Evolutionary conservation across 352 stramenopile genomes (phyloP), one percentile per base, ranked within the genome.

Genomic region (Phytophthora nicotianae): DNA sequence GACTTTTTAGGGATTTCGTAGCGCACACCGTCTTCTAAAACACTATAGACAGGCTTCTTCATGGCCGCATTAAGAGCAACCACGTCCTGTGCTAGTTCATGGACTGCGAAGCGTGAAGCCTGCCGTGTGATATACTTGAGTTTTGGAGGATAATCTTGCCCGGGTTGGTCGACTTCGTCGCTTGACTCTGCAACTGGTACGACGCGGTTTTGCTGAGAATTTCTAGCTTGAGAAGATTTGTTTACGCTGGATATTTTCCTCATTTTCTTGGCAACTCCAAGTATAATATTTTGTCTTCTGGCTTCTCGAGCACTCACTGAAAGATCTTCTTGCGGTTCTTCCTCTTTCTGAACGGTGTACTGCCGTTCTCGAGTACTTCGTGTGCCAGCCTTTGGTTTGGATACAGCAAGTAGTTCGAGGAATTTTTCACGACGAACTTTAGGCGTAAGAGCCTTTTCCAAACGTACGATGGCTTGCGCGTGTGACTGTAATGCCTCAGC

Each of bases 401-500:
- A 41, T 14, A 55, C 66, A 7, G 24, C 40, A n/a, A 83, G 65
- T 23, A 83, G 50, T 6, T 68, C 59, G n/a, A 75, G 55, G 33
- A 80, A 85, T 26, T 74, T 83, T 33, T 60, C 55, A 29, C 58
- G 63, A 35, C 81, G 81, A 21, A 74, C 62, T 13, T 50, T 52
- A 20, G 62, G 49, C 4, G 55, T 62, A 7, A 88, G 47, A 21
- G 76, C 81, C 37, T 81, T 77, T 40, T 89, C 80, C 53, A 88
- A 79, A 3, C 77, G 68, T 2, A 89, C 41, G 21, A 89, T 83
- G 1, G 72, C 75, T 21, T 82, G 67, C 6, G 80, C 77, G 45
- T 88, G 74, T 27, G 74, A 81, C 43, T 78, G 73, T 16, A 89
- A 59, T 21, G 80, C 78, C 51, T 89, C 78, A 19, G 77, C 71